phyloP scores from a whole-genome alignment of 1,284 basidiomycete species.

The Ceratorhiza oryzae-sativae region DNA sequence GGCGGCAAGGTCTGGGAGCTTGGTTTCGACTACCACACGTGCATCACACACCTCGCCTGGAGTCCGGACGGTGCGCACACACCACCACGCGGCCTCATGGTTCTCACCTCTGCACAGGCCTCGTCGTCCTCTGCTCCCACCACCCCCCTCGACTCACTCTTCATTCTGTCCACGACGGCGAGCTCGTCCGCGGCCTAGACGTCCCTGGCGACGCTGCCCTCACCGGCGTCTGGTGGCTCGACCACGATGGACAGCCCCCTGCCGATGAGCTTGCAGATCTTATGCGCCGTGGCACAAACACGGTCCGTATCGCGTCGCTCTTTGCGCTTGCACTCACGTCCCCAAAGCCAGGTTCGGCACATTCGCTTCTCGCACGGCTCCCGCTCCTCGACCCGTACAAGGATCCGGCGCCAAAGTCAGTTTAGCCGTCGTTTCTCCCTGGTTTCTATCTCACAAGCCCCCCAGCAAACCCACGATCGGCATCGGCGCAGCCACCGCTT shows the following conservation, averaged over 20 bases:
- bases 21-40: conserved; percentile 50
- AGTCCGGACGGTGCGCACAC: conserved; percentile 72
- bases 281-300: conserved; percentile 68
- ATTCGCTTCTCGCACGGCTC: conserved; percentile 68
- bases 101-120: conserved; percentile 43
- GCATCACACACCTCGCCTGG: conserved; percentile 71
- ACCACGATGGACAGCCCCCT: conserved; percentile 54
- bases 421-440: not conserved
- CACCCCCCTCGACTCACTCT: conserved; percentile 70
- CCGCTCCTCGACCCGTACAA: conserved; percentile 68
- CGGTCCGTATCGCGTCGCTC: conserved; percentile 56
- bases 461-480: conserved; percentile 15
- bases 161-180: conserved; percentile 78
- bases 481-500: conserved; percentile 30
- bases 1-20: conserved; percentile 77
- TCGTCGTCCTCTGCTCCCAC: conserved; percentile 59
- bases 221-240: conserved; percentile 74
- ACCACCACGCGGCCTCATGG: conserved; percentile 27
- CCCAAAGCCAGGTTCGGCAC: conserved; percentile 73
- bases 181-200: conserved; percentile 57
- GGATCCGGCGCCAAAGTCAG: conserved; percentile 19
- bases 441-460: not conserved
- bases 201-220: conserved; percentile 51
- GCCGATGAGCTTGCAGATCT: conserved; percentile 64
- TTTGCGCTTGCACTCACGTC: not conserved